These are phyloP conservation scores for Mortierella sp. DNA, from an alignment of 371 early-diverging fungal genomes.

Conservation along the genomic window DNA sequence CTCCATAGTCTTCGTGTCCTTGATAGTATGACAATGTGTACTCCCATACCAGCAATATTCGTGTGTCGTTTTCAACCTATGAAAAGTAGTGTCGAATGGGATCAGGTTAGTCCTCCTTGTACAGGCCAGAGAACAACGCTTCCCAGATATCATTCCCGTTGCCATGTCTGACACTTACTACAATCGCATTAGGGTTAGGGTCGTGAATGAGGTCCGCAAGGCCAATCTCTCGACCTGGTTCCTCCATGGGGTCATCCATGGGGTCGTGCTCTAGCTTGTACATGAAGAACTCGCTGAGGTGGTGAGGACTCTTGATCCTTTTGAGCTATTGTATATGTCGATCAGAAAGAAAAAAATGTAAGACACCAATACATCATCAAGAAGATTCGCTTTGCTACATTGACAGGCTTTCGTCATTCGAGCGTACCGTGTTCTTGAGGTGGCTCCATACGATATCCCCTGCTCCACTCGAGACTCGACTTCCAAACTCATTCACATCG, in stretches of 20 bases:
- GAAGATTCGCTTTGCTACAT: not conserved
- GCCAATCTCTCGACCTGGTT: conserved; percentile 16
- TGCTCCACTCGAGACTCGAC: conserved; percentile 6
- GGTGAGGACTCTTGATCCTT: conserved; percentile 41
- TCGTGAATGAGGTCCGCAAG: conserved; percentile 26
- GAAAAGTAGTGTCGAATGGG: too few relatives aligned
- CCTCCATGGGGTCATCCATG: conserved; percentile 5
- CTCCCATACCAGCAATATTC: not conserved
- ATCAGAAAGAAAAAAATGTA: not conserved
- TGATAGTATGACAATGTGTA: not conserved
- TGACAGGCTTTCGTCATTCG: too few relatives aligned
- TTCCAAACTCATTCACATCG: conserved; percentile 22
- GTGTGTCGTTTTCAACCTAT: not conserved
- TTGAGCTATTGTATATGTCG: conserved; percentile 21
- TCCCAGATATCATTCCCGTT: not conserved
- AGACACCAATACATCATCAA: not conserved
- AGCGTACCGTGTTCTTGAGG: conserved; percentile 25
- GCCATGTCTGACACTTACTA: not conserved
- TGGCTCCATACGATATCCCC: conserved; percentile 19
- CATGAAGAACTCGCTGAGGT: conserved; percentile 41
- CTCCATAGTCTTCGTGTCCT: not conserved
- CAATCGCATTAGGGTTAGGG: not conserved
- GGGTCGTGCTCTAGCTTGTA: conserved; percentile 25
- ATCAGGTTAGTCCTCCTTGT: not conserved
- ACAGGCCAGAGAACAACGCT: too few relatives aligned